Evolutionary conservation across 225 moss, liverwort and hornwort species (phyloP).

Genomic region (Lunularia cruciata): DNA sequence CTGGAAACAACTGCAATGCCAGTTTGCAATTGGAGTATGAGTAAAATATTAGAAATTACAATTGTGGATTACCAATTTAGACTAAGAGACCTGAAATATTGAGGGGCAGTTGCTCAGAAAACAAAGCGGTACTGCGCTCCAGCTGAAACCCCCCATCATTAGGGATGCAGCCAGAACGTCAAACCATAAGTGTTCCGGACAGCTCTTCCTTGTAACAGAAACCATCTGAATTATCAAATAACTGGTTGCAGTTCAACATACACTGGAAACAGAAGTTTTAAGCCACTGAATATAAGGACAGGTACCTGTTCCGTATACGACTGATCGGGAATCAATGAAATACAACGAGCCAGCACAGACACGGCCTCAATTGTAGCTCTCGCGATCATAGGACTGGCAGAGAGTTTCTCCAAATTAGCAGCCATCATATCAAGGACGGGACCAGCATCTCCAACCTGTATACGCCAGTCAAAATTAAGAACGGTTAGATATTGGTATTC

Average conservation of each 20-base stretch:
- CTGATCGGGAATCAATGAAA: conserved; percentile 71
- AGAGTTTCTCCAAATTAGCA: conserved; percentile 74
- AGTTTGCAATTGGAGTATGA: too few species aligned
- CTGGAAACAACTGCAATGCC: conserved; percentile 92
- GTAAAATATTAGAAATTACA: too few species aligned
- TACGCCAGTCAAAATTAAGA: neutral
- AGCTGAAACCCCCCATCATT: too few species aligned
- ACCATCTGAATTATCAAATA: too few species aligned
- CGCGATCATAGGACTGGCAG: conserved; percentile 55
- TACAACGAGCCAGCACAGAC: conserved; percentile 72
- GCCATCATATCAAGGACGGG: conserved; percentile 96
- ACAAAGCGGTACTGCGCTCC: too few species aligned
- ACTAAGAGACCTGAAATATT: too few species aligned
- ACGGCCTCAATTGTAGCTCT: conserved; percentile 81
- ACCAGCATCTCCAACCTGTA: conserved; percentile 80
- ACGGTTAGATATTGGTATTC: too few species aligned
- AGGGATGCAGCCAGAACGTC: too few species aligned
- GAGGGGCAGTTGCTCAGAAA: too few species aligned
- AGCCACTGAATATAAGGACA: neutral
- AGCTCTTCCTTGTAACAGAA: too few species aligned
- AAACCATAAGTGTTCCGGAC: too few species aligned
- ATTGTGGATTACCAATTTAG: too few species aligned
- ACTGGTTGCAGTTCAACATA: conserved; percentile 30
- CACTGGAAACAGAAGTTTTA: neutral
- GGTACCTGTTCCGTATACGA: conserved; percentile 76